Evolutionary conservation across 2,329 filamentous ascomycete genomes (phyloP), one percentile per base, ranked within the genome.

Genomic region (Niveomyces coronatus): DNA sequence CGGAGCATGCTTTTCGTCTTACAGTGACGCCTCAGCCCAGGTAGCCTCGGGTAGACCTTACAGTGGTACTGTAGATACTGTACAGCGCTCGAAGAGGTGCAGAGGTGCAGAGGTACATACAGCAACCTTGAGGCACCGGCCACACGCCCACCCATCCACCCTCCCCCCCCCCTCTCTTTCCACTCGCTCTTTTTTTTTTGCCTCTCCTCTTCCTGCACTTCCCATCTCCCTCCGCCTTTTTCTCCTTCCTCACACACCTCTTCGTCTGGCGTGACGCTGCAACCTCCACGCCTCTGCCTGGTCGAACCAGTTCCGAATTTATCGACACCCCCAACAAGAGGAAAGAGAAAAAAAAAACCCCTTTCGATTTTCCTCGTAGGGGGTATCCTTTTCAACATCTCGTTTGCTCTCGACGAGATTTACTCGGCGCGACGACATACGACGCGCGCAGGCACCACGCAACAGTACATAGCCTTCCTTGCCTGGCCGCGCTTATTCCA

Each of bases 151-250:
- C 15, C 37, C 32, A 40, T 42, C 41, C 41, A 35, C 32, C 40
- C 37, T 26, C 31, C 23, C 34, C 35, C 35, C 26, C 37, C 19
- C 35, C 29, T 31, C 18, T 18, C 14, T 23, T 24, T 31, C 23
- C 15, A 16, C 29, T 26, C 19, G 19, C 17, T 23, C 27, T 16
- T 29, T 19, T 38, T 45, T 43, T 42, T 47, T 39, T 41, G 37
- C 42, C 45, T 43, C 40, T 45, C 40, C 39, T 40, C 39, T 40
- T 28, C 31, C 32, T 41, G 42, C 44, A 46, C 46, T 41, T 45
- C 47, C 47, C 45, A 45, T 49, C 47, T 47, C 49, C 45, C 42
- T 45, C 56, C 54, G 51, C 47, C 48, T 48, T 54, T 58, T 56
- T 54, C 56, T 53, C 55, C 56, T 30, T 34, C 27, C 30, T 27